These are phyloP conservation scores for Chrysopogon serrulatus DNA, from an alignment of 176 grass and related monocot genomes.

Conservation along the genomic window DNA sequence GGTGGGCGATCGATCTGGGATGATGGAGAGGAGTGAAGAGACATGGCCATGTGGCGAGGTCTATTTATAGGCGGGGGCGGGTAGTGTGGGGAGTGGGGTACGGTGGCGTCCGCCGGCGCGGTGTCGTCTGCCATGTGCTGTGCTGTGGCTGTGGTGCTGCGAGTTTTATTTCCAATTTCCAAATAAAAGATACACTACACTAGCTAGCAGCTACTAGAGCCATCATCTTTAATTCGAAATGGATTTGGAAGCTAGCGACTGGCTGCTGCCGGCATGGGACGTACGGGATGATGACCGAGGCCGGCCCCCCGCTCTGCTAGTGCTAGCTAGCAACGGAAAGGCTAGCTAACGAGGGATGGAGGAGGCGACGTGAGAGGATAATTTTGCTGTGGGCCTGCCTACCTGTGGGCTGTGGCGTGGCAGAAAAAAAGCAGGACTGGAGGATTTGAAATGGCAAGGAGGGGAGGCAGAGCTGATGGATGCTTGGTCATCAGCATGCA, in stretches of 20 bases:
- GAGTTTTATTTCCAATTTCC: background rate
- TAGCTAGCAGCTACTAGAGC: background rate
- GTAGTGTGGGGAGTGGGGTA: too few species aligned
- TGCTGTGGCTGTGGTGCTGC: background rate
- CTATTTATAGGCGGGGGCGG: conserved; percentile 32
- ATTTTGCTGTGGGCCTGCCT: background rate
- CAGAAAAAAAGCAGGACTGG: background rate
- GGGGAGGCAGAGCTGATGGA: background rate
- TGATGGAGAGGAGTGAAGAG: background rate
- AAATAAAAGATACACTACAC: background rate
- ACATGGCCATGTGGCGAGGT: conserved; percentile 1
- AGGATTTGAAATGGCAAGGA: conserved; percentile 16
- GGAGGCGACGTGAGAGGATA: background rate
- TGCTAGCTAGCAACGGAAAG: background rate
- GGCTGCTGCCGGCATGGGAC: conserved; percentile 15
- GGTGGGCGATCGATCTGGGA: background rate
- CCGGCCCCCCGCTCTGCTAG: too few species aligned
- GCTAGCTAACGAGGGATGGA: too few species aligned
- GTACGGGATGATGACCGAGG: background rate
- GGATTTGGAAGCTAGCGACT: conserved; percentile 32
- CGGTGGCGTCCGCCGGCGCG: background rate
- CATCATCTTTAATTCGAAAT: conserved; percentile 45
- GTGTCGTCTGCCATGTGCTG: background rate
- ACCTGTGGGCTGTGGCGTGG: too few species aligned
- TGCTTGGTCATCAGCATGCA: too few species aligned